Evolutionary conservation across 805 yeast genomes (phyloP), one percentile per base, ranked within the genome.

Genomic region (Wickerhamomyces rabaulensis): DNA sequence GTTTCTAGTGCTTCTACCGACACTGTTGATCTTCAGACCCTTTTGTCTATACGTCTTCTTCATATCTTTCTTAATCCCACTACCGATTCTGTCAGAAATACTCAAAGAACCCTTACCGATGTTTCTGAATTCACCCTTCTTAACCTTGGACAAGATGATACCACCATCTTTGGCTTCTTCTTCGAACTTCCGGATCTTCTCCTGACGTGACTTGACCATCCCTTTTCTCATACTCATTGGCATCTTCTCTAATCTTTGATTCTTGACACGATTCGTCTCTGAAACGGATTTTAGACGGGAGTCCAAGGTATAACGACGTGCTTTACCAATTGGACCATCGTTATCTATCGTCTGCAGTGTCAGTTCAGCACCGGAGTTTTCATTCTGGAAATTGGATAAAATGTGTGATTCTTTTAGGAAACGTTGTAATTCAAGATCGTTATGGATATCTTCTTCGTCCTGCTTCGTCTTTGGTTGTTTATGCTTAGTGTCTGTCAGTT

Each of bases 171-270:
- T 76, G 8, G 99, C 97, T 43, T 87, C 90, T 43, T 74, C 69
- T 62, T 87, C 95, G 58, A 73, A 79, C 56, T 76, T 76, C 21
- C 68, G 61, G 17, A 79, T 76, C 52, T 80, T 76, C 19, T 67
- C 62, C 31, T 75, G 65, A 40, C 82, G 76, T 40, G 81, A 74
- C 31, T 71, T 67, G 22, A 87, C 70, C 83, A 91, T 85, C 3
- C 96, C 96, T 60, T 86, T 87, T 46, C 97, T 76, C 72, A 89
- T 80, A 17, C 77, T 64, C 90, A 94, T 91, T 19, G 98, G 96
- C 79, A 89, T 87, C 43, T 82, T 86, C 54, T 87, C 94, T 31
- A 84, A 64, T 45, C 68, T 77, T 31, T 49, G 42, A 41, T 44
- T 37, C 50, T 55, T 56, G 25, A 61, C 64, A 15, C 75, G 84